Conservation (phyloP, 495 filamentous ascomycete species). For the Aspergillus leporis region DNA sequence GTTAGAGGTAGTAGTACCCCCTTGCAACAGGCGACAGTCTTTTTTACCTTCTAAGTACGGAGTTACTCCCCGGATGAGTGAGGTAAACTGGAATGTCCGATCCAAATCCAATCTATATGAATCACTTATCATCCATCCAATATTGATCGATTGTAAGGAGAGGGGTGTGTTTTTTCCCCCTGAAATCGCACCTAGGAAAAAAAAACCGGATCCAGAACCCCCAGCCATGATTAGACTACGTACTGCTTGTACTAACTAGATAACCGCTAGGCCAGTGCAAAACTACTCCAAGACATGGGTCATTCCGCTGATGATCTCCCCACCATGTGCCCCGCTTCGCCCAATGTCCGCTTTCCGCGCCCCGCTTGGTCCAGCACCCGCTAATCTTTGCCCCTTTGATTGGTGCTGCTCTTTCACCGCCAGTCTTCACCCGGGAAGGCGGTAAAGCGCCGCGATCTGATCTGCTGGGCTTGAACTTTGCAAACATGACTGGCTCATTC, state of each 20-base stretch:
- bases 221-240: neutral
- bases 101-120: neutral
- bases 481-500: neutral
- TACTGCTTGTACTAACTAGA: too few relatives aligned
- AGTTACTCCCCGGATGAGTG: neutral
- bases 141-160: neutral
- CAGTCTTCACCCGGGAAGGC: slow-evolving; percentile 7
- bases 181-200: too few relatives aligned
- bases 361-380: neutral
- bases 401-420: slow-evolving; percentile 8
- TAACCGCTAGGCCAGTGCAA: neutral
- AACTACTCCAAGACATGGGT: neutral
- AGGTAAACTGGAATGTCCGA: too few relatives aligned
- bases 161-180: too few relatives aligned
- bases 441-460: slow-evolving; percentile 3
- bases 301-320: slow-evolving; percentile 6
- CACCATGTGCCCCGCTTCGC: neutral
- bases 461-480: neutral
- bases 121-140: neutral
- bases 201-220: neutral
- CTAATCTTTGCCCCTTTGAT: neutral
- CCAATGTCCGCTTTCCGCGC: slow-evolving; percentile 10
- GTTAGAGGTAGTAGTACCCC: neutral
- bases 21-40: neutral
- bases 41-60: neutral